A percentile compares a stretch with the other conserved stretches of the same genome.
phyloP scores from a whole-genome alignment of 352 stramenopile species.

The Pythium periplocum region DNA sequence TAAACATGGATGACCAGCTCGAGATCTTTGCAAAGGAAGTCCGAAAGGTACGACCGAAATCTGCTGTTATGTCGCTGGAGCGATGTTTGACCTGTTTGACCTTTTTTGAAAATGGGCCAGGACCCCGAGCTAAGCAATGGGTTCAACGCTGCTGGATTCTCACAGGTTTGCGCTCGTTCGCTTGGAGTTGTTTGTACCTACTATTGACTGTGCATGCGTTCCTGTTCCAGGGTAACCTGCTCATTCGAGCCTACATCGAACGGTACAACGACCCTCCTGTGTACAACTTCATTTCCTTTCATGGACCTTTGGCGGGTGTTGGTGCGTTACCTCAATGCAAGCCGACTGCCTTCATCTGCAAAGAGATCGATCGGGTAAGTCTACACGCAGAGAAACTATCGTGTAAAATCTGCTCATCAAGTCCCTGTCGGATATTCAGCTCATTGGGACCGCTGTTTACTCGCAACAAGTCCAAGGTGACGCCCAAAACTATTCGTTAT shows the following conservation, averaged over 20 bases:
- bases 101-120: slow-evolving; percentile 13
- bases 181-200: background rate
- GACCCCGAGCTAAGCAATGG: slow-evolving; percentile 78
- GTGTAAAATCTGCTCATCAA: background rate
- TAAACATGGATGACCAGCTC: slow-evolving; percentile 90
- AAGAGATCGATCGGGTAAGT: slow-evolving; percentile 63
- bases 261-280: slow-evolving; percentile 91
- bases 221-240: slow-evolving; percentile 69
- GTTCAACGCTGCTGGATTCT: slow-evolving; percentile 94
- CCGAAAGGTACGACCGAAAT: slow-evolving; percentile 26
- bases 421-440: slow-evolving; percentile 25
- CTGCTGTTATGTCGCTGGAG: too few relatives aligned
- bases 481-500: background rate
- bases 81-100: too few relatives aligned
- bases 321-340: slow-evolving; percentile 86
- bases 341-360: slow-evolving; percentile 82
- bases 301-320: slow-evolving; percentile 89
- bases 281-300: slow-evolving; percentile 88
- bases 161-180: slow-evolving; percentile 49
- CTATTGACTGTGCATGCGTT: too few relatives aligned
- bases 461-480: slow-evolving; percentile 77
- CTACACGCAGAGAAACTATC: too few relatives aligned
- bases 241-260: slow-evolving; percentile 93
- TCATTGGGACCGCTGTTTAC: slow-evolving; percentile 86
- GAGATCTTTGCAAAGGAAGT: slow-evolving; percentile 88